Evolutionary conservation across 1,284 basidiomycete genomes (phyloP).

Genomic region (Heimioporus retisporus): DNA sequence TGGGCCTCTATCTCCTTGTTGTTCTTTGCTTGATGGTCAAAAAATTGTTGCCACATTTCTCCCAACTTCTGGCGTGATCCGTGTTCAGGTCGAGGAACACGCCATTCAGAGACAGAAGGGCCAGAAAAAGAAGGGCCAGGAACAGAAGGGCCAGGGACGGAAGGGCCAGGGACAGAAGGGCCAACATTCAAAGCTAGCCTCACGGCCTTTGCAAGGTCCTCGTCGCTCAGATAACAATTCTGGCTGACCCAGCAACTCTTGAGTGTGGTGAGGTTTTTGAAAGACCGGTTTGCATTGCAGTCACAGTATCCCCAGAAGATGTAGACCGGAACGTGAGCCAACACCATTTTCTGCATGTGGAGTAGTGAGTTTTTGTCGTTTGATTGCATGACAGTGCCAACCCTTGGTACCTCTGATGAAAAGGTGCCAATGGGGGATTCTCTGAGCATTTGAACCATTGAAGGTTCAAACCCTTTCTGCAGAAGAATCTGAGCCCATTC

Average conservation of each 20-base stretch:
- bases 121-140: not conserved
- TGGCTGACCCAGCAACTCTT: no score
- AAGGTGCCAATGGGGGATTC: conserved; percentile 15
- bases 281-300: no score
- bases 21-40: not conserved
- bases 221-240: not conserved
- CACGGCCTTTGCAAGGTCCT: not conserved
- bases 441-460: conserved; percentile 19
- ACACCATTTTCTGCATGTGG: conserved; percentile 1
- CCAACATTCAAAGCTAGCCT: not conserved
- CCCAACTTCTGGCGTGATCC: not conserved
- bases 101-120: not conserved
- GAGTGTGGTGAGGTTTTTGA: no score
- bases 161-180: no score
- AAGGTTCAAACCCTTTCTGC: conserved; percentile 12
- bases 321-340: conserved; percentile 11
- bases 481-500: conserved; percentile 5
- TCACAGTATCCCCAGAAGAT: no score
- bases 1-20: not conserved
- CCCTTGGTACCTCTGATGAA: not conserved
- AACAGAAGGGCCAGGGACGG: no score
- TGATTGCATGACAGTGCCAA: not conserved
- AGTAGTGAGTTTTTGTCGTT: not conserved
- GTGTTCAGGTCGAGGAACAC: not conserved
- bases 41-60: not conserved